Evolutionary conservation across 306 rosid species (phyloP), one percentile per base, ranked within the genome.

Genomic region (Cucumis hystrix): DNA sequence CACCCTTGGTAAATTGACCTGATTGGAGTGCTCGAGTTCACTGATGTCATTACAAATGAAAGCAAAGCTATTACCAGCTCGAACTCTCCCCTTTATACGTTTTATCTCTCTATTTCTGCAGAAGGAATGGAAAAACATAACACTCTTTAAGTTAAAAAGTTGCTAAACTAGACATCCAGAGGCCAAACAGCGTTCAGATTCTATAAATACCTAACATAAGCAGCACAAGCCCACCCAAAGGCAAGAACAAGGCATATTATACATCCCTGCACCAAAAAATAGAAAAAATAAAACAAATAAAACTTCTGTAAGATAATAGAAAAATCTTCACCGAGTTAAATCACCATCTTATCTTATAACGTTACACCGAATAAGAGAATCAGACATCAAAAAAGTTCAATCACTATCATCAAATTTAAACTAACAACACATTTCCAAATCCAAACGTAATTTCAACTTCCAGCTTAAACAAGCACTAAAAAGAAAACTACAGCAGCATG

Each of bases 1-100:
- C 51, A 96, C 96, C 81, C 90, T 87, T 15, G 97, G 98, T 77
- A 91, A 85, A 79, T 86, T 87, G 84, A 85, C 84, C 81, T 96
- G 99, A 82, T 84, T 84, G 63, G 88, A 83, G 83, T 96, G 99
- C 82, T 96, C 98, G 43, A 96, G 99, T 80, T 92, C 87, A 81
- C 79, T 82, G 51, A 96, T 87, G 82, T 92, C 97, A 5, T 84
- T 89, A 79, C 86, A 89, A 78, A 96, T 89, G 82, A 96, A 96
- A 56, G 97, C 87, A 80, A 96, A 87, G 82, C 87, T 85, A 83
- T 96, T 92, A 45, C 93, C 97, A 14, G 67, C 78, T 61, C 13
- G 73, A 79, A 83, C 74, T 73, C 91, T 65, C 35, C 79, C 86
- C 83, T 87, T 91, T 80, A 96, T 89, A 78, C 88, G 67, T 43